Base-by-base conservation (phyloP, 306 rosid genomes). In the Fragaria iinumae region DNA sequence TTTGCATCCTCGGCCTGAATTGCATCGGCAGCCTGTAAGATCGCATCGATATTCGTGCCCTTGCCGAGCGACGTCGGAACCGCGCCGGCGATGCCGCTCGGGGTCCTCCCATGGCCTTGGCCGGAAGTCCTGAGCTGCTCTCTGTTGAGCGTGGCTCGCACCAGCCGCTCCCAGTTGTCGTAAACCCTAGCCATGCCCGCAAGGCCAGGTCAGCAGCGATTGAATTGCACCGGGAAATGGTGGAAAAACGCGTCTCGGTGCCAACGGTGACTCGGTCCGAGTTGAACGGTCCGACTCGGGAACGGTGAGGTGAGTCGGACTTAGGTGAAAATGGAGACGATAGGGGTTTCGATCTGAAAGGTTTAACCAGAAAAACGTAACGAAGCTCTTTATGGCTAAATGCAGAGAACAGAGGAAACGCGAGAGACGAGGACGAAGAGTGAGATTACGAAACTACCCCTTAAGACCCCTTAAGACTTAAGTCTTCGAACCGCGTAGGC, bases 1-100 rank as follows among this genome's bases (percentile, higher is more conserved):
- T 83, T 87, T 20, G 97, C 85, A 60, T 95, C 92, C 82, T 89
- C 96, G 5, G 84, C 75, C 76, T 90, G 97, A 87, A 95, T 86
- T 76, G 88, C 97, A 84, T 95, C 97, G 29, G 97, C 98, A 11
- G 98, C 97, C 44, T 86, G 97, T 55, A 95, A 83, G 81, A 95
- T 95, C 62, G 89, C 83, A 45, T 95, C 97, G 75, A 95, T 76
- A 80, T 95, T 89, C 3, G 95, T 89, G 5, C 86, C 75, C 71
- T 80, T 87, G 50, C 86, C 91, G 3, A 92, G 96, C 20, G 97
- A 95, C 4, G 93, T 86, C 1, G 97, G 97, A 63, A 95, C 92
- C 2, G 91, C 85, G 12, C 92, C 93, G 76, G 93, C 97, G 74
- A 95, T 90, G 44, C 97, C 98, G 27, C 89, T 87, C 3, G 91